Evolutionary conservation across 495 filamentous ascomycete species (phyloP), one percentile per base, ranked within the genome.

Genomic region (Podospora sp.): DNA sequence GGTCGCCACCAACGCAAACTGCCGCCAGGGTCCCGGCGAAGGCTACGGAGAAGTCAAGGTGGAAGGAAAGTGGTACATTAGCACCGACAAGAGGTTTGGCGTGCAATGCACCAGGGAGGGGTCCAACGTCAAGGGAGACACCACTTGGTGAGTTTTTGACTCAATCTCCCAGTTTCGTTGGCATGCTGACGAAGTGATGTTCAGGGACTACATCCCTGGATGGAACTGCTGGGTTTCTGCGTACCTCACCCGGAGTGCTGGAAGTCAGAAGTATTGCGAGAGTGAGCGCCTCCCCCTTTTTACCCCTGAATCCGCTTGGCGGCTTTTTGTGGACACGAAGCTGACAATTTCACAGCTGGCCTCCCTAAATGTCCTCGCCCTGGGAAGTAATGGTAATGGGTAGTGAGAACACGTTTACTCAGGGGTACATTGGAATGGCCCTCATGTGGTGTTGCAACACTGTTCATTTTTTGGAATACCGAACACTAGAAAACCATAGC

Each of bases 181-280:
- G 7, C 6, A 25, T 27, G 53, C 53, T 57, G 53, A 57, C 50
- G 50, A 52, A 12, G 33, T 57, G n/a, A n/a, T 14, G 11, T 57
- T 18, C 21, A 59, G 56, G 56, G 56, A 59, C 18, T 59, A 59
- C 33, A 59, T 59, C 26, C 56, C 56, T n/a, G 56, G 56, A 7
- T 59, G 56, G 56, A 59, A 59, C 56, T 59, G 56, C 25, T 59
- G 56, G 56, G 56, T 59, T 22, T 59, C 56, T 5, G 56, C 56
- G 16, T 59, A 59, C 27, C 25, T 26, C n/a, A 59, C 56, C 9
- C 22, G 56, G 56, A 59, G 3, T 16, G 56, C 56, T 18, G 56
- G 56, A n/a, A 27, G 24, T 59, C 56, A 59, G 16, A 27, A 33
- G 11, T 59, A 59, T 59, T 59, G 56, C n/a, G 56, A 59, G 56